These are phyloP conservation scores for Termitomyces sp. DNA, from an alignment of 768 basidiomycete species.

Conservation along the genomic window DNA sequence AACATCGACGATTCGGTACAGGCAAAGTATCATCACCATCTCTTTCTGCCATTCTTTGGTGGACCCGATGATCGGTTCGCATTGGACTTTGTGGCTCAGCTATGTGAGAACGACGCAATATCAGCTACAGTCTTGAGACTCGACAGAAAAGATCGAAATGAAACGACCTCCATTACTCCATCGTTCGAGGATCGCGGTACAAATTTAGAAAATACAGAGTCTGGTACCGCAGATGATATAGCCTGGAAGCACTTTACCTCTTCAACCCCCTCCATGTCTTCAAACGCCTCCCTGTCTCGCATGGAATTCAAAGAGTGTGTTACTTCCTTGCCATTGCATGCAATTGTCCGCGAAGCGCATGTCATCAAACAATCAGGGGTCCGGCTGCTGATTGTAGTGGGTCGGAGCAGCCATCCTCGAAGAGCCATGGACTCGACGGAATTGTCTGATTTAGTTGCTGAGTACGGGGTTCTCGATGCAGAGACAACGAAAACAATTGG, in stretches of 20 bases:
- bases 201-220: conserved; percentile 64
- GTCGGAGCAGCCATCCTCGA: conserved; percentile 59
- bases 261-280: not conserved
- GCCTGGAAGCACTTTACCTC: conserved; percentile 44
- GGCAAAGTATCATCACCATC: conserved; percentile 39
- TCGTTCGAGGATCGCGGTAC: not conserved
- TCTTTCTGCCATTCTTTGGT: conserved; percentile 91
- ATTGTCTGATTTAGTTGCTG: conserved; percentile 30
- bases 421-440: conserved; percentile 59
- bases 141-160: conserved; percentile 26
- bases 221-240: conserved; percentile 79
- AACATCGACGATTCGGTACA: conserved; percentile 22
- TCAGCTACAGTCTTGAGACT: conserved; percentile 74
- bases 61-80: conserved; percentile 91
- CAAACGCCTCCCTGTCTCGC: conserved; percentile 36
- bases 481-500: conserved; percentile 51
- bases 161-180: not conserved
- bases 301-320: conserved; percentile 55
- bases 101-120: conserved; percentile 63
- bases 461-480: conserved; percentile 29
- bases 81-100: conserved; percentile 76
- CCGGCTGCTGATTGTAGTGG: conserved; percentile 58
- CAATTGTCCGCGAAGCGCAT: conserved; percentile 45
- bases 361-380: conserved; percentile 5
- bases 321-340: conserved; percentile 55